phyloP scores from a whole-genome alignment of 116 monocot genomes.

The Trichopus zeylanicus region DNA sequence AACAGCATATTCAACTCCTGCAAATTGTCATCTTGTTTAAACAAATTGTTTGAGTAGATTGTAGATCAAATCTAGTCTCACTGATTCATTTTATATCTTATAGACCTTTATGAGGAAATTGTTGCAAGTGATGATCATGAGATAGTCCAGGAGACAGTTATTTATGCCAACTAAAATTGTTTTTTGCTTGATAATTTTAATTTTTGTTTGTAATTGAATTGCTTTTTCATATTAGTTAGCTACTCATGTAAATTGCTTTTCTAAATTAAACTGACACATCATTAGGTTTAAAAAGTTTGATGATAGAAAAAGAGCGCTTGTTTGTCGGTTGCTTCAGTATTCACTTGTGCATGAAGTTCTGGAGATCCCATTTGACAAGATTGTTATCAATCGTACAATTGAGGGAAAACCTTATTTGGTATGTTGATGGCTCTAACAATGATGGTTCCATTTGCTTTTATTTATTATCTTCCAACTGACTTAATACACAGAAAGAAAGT shows the following conservation, averaged over 20 bases:
- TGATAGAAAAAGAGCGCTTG: conserved; percentile 81
- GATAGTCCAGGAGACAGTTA: no score
- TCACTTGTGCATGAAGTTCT: conserved; percentile 63
- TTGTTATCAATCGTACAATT: conserved; percentile 46
- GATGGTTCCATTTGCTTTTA: background rate
- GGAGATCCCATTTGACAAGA: conserved; percentile 49
- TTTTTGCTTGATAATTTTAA: background rate
- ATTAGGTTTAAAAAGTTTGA: conserved; percentile 59
- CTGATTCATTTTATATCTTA: no score
- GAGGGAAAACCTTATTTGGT: conserved; percentile 90
- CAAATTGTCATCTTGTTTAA: no score
- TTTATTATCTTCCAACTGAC: background rate
- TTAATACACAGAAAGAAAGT: background rate
- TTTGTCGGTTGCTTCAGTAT: conserved; percentile 84
- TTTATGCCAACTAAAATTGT: no score
- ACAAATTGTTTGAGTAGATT: no score
- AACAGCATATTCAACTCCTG: no score
- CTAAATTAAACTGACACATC: conserved; percentile 4
- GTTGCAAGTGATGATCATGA: no score
- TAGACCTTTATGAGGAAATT: no score
- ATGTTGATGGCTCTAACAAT: background rate
- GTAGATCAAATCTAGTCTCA: no score
- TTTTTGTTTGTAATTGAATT: background rate
- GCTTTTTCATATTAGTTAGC: background rate
- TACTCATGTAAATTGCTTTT: background rate